Percentiles rank a stretch among this genome's conserved stretches.
Conservation (phyloP, 2,329 filamentous ascomycete species). For the Fusarium continuum region DNA sequence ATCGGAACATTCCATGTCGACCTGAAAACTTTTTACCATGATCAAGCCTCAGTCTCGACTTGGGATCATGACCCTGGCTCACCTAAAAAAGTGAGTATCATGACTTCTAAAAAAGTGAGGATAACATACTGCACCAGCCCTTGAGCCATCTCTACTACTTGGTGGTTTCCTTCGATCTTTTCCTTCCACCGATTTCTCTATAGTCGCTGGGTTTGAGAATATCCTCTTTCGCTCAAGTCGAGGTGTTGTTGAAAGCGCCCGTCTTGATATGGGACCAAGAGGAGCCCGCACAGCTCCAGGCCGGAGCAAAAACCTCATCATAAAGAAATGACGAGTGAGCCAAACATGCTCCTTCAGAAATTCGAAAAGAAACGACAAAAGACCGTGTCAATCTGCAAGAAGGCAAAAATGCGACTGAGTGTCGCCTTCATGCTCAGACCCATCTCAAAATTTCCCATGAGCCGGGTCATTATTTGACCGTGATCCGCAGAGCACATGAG, state of each 20-base stretch:
- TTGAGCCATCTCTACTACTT: conserved; percentile 25
- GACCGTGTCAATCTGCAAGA: background rate
- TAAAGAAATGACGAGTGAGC: conserved; percentile 9
- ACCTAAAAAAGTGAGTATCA: conserved; percentile 36
- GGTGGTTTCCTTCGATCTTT: background rate
- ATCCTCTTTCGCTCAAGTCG: background rate
- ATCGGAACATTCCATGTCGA: conserved; percentile 47
- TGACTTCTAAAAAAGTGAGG: too few relatives aligned
- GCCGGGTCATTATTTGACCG: conserved; percentile 38
- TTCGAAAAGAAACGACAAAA: conserved; percentile 5
- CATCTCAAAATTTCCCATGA: conserved; percentile 34
- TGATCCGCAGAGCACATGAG: background rate
- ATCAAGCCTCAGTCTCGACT: conserved; percentile 45
- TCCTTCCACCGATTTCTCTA: too few relatives aligned
- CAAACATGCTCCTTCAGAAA: conserved; percentile 29
- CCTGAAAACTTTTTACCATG: conserved; percentile 38
- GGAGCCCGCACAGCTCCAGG: conserved; percentile 38
- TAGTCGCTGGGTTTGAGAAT: too few relatives aligned
- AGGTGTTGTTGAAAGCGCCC: conserved; percentile 42
- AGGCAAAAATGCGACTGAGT: conserved; percentile 2
- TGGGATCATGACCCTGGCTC: conserved; percentile 49
- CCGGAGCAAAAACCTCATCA: conserved; percentile 46
- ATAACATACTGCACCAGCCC: conserved; percentile 42
- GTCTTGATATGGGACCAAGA: conserved; percentile 28
- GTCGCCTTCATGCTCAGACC: conserved; percentile 29